Evolutionary conservation across 352 stramenopile species (phyloP), one percentile per base, ranked within the genome.

Genomic region (Phytophthora citricola): DNA sequence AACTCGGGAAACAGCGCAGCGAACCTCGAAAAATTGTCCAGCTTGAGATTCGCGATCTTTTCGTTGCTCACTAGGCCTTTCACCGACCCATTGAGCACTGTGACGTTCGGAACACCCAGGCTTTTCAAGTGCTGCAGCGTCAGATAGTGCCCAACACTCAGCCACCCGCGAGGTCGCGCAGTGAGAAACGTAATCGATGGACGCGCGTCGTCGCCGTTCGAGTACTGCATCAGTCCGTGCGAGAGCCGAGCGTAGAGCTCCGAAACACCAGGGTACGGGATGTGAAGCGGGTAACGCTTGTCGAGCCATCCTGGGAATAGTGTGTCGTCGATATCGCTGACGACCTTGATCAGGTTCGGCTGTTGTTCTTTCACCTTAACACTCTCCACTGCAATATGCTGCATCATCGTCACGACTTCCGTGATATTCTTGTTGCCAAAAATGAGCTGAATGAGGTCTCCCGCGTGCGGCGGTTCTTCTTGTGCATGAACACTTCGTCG

Each of bases 261-360:
- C 9, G 84, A 88, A 29, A 95, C 85, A 4, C 87, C 87, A 7
- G 87, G 87, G 36, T 95, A 95, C 57, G 81, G 81, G 32, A 90
- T 83, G 45, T 93, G 78, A n/a, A 90, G 71, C 9, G 85, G 85
- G 20, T 89, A 93, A 10, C 83, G 83, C 8, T 79, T 79, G 48
- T 93, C 85, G 12, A 93, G 51, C 85, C 85, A 93, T 31, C 87
- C 87, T 7, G 87, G 69, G 38, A 92, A 94, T 5, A 95, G 66
- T 26, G 87, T 95, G 63, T 95, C 87, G 41, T 95, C 87, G 38
- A 95, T 95, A 49, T 95, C 87, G 49, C 87, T 95, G n/a, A 95
- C 75, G 5, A 95, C 87, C 58, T 95, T 95, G 27, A 95, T 58
- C n/a, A 95, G 67, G 4, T 85, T 58, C 14, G 85, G 81, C 36